phyloP scores from a whole-genome alignment of 2,329 filamentous ascomycete species.

The Pseudogymnoascus sp. region DNA sequence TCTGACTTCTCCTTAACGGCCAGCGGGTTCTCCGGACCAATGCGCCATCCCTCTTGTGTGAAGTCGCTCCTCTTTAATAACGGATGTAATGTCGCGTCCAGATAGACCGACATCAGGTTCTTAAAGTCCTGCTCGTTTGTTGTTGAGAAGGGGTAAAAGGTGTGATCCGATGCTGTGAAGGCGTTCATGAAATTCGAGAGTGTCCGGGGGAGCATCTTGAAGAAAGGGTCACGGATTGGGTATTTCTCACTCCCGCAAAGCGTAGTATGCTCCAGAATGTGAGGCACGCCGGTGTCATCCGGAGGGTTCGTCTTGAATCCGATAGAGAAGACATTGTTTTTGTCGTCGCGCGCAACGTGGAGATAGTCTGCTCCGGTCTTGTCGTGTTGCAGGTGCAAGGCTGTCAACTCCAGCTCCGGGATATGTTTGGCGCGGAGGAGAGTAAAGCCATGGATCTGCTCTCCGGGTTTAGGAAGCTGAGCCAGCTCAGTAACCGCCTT shows the following conservation, averaged over 20 bases:
- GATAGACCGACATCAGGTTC: conserved; percentile 92
- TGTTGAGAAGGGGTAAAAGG: conserved; percentile 94
- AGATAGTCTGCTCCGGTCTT: conserved; percentile 94
- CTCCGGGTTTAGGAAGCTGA: conserved; percentile 67
- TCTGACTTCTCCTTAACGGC: conserved; percentile 34
- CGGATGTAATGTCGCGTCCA: conserved; percentile 87
- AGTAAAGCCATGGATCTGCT: conserved; percentile 89
- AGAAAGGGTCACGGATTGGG: conserved; percentile 97
- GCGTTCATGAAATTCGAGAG: conserved; percentile 99
- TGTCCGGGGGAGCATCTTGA: conserved; percentile 97
- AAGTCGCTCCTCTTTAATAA: conserved; percentile 87
- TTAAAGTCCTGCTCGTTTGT: conserved; percentile 93
- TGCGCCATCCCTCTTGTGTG: conserved; percentile 90
- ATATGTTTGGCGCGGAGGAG: conserved; percentile 83
- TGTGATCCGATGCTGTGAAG: conserved; percentile 92
- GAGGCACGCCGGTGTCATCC: conserved; percentile 89
- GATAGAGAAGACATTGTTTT: conserved; percentile 99
- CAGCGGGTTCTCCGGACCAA: conserved; percentile 79
- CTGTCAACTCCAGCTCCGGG: conserved; percentile 86
- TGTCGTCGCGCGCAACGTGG: conserved; percentile 88
- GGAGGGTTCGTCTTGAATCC: conserved; percentile 99
- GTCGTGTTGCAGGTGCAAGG: conserved; percentile 83
- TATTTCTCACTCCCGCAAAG: conserved; percentile 92
- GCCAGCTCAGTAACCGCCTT: conserved; percentile 68
- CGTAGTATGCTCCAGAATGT: conserved; percentile 96